Evolutionary conservation across 163 green algal species (phyloP), one percentile per base, ranked within the genome.

Genomic region (Coccomyxa subellipsoidea): DNA sequence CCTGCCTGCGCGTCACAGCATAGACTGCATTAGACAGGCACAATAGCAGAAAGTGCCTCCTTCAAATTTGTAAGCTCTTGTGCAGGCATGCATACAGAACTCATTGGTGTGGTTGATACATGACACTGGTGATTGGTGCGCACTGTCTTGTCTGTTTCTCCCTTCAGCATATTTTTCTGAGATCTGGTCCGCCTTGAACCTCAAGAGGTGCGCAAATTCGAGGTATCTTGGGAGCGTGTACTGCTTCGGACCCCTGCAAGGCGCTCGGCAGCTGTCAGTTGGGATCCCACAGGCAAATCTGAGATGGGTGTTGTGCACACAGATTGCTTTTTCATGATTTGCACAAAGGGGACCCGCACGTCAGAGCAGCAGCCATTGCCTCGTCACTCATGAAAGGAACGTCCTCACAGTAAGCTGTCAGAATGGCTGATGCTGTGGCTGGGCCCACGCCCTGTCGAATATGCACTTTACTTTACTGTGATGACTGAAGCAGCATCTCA

Each of bases 381-480:
- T 96, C 90, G 66, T 96, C 90, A 8, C 83, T 91, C 87, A 93
- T 91, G 80, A 93, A 95, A 7, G 92, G 92, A 0, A 92, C 69
- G 15, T 76, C 79, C 0, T 77, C 35, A 25, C 82, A 32, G 8
- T 35, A 81, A 0, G 86, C 88, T 9, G 85, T 78, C 23, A 95
- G 73, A 29, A 93, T 39, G 10, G 89, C 92, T n/a, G 88, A 91
- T 8, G 90, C 92, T 4, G 92, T 96, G 27, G 92, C 92, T 38
- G 92, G 91, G 32, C 92, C 92, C 23, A 95, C 71, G 3, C 92
- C 92, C 83, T 93, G 91, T 38, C 36, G n/a, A 10, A 6, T 40
- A 35, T 9, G 1, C 37, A 82, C 34, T 23, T 27, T 77, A 31
- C 73, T 54, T 47, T 10, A 59, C 73, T 79, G 35, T 34, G 69